A percentile compares a stretch with the other conserved stretches of the same genome.
These are phyloP conservation scores for Entoloma clypeatum DNA, from an alignment of 1,284 basidiomycete species.

Conservation along the genomic window DNA sequence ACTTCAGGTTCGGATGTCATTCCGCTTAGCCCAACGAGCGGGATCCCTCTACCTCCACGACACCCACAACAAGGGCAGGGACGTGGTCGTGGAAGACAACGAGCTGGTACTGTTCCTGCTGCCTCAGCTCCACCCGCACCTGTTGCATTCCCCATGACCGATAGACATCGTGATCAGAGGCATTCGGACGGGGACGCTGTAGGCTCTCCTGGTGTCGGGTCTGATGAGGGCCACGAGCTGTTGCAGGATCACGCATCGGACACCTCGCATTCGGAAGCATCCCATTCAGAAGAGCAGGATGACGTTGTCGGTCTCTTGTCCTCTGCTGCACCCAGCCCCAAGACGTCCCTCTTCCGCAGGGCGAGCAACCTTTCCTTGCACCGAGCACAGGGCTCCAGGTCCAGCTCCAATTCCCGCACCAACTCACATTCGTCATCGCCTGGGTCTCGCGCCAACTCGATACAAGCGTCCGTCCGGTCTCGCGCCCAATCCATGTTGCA, in stretches of 20 bases:
- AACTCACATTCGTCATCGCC: constrained; percentile 31
- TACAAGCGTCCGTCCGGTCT: constrained; percentile 47
- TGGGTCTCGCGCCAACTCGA: constrained; percentile 48
- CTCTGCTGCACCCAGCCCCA: constrained; percentile 50
- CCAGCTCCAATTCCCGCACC: constrained; percentile 30
- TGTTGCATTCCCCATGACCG: constrained; percentile 35
- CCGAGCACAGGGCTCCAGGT: constrained; percentile 25
- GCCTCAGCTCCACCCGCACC: constrained; percentile 44
- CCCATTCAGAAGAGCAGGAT: constrained; percentile 57
- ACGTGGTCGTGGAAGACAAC: constrained; percentile 37
- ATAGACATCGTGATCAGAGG: constrained; percentile 32
- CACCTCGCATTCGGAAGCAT: constrained; percentile 21
- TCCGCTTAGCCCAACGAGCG: constrained; percentile 36
- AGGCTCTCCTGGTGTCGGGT: constrained; percentile 20
- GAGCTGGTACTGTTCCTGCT: constrained; percentile 50
- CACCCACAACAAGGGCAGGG: constrained; percentile 54
- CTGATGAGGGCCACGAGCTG: constrained; percentile 29
- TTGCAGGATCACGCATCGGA: constrained; percentile 18
- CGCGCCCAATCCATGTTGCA: constrained; percentile 63
- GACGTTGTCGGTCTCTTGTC: constrained; percentile 66
- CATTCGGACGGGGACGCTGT: constrained; percentile 37
- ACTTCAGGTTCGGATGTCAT: constrained; percentile 28
- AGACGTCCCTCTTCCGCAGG: constrained; percentile 40
- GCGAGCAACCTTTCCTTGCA: constrained; percentile 18
- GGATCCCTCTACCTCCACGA: constrained; percentile 69